phyloP scores from a whole-genome alignment of 106 monocot species.

The Dioscorea alata region DNA sequence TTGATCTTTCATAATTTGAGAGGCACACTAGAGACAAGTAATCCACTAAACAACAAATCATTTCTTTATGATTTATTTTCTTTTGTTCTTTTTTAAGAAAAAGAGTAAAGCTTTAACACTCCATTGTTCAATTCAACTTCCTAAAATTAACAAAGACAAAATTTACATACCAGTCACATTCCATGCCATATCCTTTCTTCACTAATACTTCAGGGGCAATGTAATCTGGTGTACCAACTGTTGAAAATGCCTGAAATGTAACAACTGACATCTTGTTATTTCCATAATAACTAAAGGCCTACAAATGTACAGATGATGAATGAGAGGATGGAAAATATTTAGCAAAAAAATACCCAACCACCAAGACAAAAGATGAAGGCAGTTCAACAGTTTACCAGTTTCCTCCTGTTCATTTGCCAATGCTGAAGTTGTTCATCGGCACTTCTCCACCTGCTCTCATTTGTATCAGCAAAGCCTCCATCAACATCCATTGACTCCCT shows the following conservation, averaged over 20 bases:
- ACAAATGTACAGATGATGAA: background rate
- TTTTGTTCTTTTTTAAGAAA: too few relatives aligned
- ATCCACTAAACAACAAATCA: too few relatives aligned
- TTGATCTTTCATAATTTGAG: too few relatives aligned
- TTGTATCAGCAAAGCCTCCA: constrained; percentile 46
- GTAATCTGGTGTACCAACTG: constrained; percentile 97
- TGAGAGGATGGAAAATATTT: background rate
- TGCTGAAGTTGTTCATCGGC: constrained; percentile 89
- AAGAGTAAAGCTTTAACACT: too few relatives aligned
- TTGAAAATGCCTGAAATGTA: constrained; percentile 83
- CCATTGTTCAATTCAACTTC: too few relatives aligned
- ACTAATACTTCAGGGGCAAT: constrained; percentile 98
- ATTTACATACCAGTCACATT: constrained; percentile 89
- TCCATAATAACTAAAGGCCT: background rate
- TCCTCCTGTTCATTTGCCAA: constrained; percentile 94
- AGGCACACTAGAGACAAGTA: too few relatives aligned
- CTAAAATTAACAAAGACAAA: too few relatives aligned
- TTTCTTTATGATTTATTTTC: too few relatives aligned
- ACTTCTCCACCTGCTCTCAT: constrained; percentile 74
- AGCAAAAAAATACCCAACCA: background rate
- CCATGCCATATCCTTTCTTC: constrained; percentile 99
- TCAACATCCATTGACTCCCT: constrained; percentile 98
- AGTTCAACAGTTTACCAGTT: constrained; percentile 41
- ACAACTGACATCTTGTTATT: constrained; percentile 9
- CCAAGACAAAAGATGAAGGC: background rate